These are phyloP conservation scores for Arbutus unedo DNA, from an alignment of 148 eudicot genomes.

Conservation along the genomic window DNA sequence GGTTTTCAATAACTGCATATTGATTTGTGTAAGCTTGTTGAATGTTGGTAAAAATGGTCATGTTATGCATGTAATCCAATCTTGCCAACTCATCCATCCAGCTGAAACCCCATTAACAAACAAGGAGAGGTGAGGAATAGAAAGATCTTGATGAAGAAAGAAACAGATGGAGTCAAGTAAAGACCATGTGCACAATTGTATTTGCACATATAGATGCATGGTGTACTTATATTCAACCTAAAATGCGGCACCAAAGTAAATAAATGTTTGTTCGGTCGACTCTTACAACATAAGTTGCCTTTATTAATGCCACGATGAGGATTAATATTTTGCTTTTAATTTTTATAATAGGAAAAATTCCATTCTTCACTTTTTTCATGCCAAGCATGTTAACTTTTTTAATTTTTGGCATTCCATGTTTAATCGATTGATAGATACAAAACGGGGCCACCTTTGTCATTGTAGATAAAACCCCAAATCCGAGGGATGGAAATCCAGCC, in stretches of 20 bases:
- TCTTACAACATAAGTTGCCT: not conserved
- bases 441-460: slow-evolving; percentile 76
- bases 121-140: not conserved
- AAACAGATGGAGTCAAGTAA: not conserved
- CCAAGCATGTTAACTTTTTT: slow-evolving; percentile 3
- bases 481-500: slow-evolving; percentile 73
- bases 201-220: not conserved
- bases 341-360: not conserved
- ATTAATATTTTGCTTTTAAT: not conserved
- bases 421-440: slow-evolving; percentile 62
- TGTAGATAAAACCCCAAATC: slow-evolving; percentile 70
- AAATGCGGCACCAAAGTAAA: not conserved
- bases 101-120: not conserved
- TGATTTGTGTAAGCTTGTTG: not conserved
- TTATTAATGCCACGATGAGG: not conserved
- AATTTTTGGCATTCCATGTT: slow-evolving; percentile 15
- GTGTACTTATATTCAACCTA: not conserved
- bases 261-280: not conserved
- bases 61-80: not conserved
- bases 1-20: not conserved
- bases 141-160: not conserved
- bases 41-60: not conserved
- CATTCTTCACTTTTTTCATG: not conserved
- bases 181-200: not conserved
- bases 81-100: not conserved